phyloP scores from a whole-genome alignment of 768 basidiomycete species.

The Sporobolomyces roseus region DNA sequence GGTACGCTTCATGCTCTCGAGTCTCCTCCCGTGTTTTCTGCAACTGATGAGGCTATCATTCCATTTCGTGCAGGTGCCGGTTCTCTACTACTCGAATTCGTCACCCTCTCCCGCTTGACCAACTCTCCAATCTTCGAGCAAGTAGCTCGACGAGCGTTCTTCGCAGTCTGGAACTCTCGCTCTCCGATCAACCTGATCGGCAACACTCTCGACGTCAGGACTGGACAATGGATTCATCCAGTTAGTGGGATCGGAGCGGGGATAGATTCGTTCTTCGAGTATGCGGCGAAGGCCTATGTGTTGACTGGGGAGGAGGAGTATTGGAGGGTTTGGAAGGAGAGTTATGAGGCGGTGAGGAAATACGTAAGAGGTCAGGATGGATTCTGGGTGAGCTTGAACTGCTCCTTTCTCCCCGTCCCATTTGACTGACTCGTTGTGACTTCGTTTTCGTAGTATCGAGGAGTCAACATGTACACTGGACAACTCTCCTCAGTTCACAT shows the following conservation, averaged over 20 bases:
- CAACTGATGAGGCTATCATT: background rate
- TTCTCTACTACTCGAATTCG: slow-evolving; percentile 88
- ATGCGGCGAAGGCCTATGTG: slow-evolving; percentile 87
- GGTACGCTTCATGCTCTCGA: slow-evolving; percentile 24
- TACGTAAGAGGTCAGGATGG: slow-evolving; percentile 77
- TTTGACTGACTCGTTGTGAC: background rate
- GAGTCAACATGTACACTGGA: slow-evolving; percentile 73
- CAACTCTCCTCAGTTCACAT: slow-evolving; percentile 70
- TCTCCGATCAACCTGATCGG: slow-evolving; percentile 80
- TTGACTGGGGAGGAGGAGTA: slow-evolving; percentile 68
- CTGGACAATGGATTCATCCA: slow-evolving; percentile 38
- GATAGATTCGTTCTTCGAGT: slow-evolving; percentile 92
- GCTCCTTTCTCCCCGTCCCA: background rate
- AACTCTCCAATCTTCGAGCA: slow-evolving; percentile 85
- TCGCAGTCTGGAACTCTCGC: slow-evolving; percentile 87
- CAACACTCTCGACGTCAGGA: slow-evolving; percentile 71
- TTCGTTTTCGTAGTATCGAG: slow-evolving; percentile 62
- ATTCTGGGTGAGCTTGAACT: slow-evolving; percentile 66
- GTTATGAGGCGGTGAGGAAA: slow-evolving; percentile 78
- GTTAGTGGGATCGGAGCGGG: slow-evolving; percentile 84
- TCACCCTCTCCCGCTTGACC: slow-evolving; percentile 83
- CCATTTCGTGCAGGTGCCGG: slow-evolving; percentile 70
- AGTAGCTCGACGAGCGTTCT: slow-evolving; percentile 82
- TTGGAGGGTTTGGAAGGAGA: slow-evolving; percentile 76
- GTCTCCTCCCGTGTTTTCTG: background rate